These are phyloP conservation scores for Tetramitus jugosus DNA, from an alignment of 208 protist species.

Conservation along the genomic window DNA sequence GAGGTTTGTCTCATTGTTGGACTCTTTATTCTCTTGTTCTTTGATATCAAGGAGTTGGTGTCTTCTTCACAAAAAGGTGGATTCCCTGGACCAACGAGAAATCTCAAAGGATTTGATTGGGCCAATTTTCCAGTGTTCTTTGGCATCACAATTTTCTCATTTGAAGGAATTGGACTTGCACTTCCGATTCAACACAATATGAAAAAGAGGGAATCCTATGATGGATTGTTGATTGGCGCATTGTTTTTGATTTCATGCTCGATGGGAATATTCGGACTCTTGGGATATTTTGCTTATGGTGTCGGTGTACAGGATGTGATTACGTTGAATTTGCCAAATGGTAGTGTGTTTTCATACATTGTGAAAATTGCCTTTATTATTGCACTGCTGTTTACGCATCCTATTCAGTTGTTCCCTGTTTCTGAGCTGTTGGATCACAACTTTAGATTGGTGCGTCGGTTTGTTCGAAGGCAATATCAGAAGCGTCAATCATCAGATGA, in stretches of 20 bases:
- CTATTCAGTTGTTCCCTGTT: conserved; percentile 11
- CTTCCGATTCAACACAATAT: conserved; percentile 1
- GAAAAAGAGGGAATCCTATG: neutral
- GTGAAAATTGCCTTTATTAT: conserved; percentile 1
- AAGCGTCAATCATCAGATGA: neutral
- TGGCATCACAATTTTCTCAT: conserved; percentile 14
- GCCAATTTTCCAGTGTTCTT: neutral
- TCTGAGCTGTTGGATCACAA: neutral
- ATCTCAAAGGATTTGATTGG: neutral
- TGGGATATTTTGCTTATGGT: conserved; percentile 12
- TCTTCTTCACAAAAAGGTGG: too few species aligned
- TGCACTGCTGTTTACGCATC: neutral
- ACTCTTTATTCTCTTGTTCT: neutral
- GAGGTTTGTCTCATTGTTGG: neutral
- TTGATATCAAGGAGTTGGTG: neutral
- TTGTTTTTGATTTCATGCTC: neutral
- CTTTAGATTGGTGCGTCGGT: neutral
- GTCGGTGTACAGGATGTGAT: neutral
- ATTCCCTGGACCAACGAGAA: neutral
- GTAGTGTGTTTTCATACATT: neutral
- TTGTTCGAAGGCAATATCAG: too few species aligned
- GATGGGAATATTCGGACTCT: neutral
- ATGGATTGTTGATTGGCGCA: neutral
- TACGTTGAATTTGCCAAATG: neutral
- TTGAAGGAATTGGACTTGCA: conserved; percentile 17